These are phyloP conservation scores for Apiospora kogelbergensis DNA, from an alignment of 2,329 filamentous ascomycete species.

Conservation along the genomic window DNA sequence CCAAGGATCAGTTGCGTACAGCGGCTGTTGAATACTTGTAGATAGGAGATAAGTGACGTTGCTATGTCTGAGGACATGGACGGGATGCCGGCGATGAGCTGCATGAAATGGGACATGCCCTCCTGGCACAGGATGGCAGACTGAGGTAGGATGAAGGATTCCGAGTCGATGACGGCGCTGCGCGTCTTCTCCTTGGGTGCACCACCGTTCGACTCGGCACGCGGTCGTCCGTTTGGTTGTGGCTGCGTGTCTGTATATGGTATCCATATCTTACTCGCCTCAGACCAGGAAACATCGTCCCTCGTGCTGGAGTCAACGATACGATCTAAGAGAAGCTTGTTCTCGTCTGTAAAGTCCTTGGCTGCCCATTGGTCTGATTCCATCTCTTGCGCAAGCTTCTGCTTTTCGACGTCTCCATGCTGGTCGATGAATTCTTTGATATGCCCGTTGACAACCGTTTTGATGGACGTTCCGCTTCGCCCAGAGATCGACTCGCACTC, in stretches of 20 bases:
- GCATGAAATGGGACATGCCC: slow-evolving; percentile 80
- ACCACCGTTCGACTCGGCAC: slow-evolving; percentile 46
- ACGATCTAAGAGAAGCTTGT: slow-evolving; percentile 58
- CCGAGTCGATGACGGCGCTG: slow-evolving; percentile 76
- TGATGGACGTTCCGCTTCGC: slow-evolving; percentile 71
- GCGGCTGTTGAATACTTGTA: slow-evolving; percentile 92
- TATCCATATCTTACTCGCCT: slow-evolving; percentile 59
- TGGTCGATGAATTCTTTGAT: slow-evolving; percentile 77
- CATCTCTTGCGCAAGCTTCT: slow-evolving; percentile 73
- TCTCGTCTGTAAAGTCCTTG: slow-evolving; percentile 68
- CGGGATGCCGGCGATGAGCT: slow-evolving; percentile 80
- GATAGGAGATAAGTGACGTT: slow-evolving; percentile 75
- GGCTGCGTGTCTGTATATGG: slow-evolving; percentile 42
- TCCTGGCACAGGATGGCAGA: slow-evolving; percentile 80
- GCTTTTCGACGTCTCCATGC: slow-evolving; percentile 70
- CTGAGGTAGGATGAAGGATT: slow-evolving; percentile 81
- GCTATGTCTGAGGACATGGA: slow-evolving; percentile 86
- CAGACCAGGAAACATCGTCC: slow-evolving; percentile 67
- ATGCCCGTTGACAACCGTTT: slow-evolving; percentile 77
- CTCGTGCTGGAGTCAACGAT: slow-evolving; percentile 70
- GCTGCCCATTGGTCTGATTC: slow-evolving; percentile 80
- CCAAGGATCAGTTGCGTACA: slow-evolving; percentile 96
- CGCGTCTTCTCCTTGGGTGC: slow-evolving; percentile 63
- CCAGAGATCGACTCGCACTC: slow-evolving; percentile 86
- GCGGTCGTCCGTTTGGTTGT: slow-evolving; percentile 31